Base-by-base conservation (phyloP, 768 basidiomycete species). In the Nidularia pulvinata region DNA sequence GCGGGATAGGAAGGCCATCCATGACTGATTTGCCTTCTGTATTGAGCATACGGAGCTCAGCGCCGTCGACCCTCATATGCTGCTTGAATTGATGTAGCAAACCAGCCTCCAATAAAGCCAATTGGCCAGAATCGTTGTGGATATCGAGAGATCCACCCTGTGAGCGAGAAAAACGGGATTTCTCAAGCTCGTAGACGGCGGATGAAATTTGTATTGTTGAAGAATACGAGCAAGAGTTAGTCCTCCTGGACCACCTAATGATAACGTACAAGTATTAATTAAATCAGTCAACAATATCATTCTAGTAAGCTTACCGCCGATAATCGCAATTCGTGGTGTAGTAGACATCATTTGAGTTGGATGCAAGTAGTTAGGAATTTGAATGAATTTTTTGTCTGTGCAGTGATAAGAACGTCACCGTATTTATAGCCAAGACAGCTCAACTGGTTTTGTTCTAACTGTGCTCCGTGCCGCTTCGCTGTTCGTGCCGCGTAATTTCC, bases 131-230 rank as follows among this genome's bases (percentile, higher is more conserved):
- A 37, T 59, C 52, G n/a, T 46, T 16, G 48, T 65, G 65, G 33
- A 69, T 52, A 54, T 69, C 66, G 48, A 69, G 63, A 16, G 60
- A 59, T 19, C 67, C 63, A 22, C 66, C 66, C 42, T 65, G 64
- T 16, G 52, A 55, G 10, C 66, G 64, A 7, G 59, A 46, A 33
- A 49, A 34, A 7, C 51, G 46, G 36, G 59, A 63, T n/a, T 34
- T 32, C 22, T 69, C 66, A 36, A 59, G 59, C 39, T 69, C 67
- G 46, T 59, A 63, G 19, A 69, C 43, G 5, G 49, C 61, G 14
- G 57, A 55, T 2, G 52, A 50, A 32, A 60, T 54, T 6, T 14
- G 33, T 59, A 25, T 25, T 57, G 53, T 9, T 54, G 50, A 35
- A 67, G 63, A 13, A 67, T 57, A 10, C 60, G 54, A 25, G 65